Base-by-base conservation (phyloP, 1,284 basidiomycete species). In the Coniferiporia weirii region DNA sequence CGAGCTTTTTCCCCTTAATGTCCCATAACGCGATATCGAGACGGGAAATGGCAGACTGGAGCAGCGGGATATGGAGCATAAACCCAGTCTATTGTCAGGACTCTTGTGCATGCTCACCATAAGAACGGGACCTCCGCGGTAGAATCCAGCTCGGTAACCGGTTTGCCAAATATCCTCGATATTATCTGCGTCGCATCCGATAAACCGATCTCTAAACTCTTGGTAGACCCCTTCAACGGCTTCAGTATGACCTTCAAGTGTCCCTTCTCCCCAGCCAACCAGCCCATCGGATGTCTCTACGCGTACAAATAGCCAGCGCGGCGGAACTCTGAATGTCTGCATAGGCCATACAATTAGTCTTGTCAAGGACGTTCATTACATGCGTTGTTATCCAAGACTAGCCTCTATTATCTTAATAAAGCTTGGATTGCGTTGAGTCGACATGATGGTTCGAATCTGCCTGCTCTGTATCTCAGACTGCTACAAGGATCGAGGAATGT, bases 1-100 rank as follows among this genome's bases (percentile, higher is more conserved):
- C 85, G 8, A 90, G 77, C 34, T 82, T 84, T 72, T 89, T 90
- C 34, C 88, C 88, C 68, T 91, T 90, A 74, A 91, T 87, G 67
- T 91, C 89, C 89, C 81, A 82, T 1, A 83, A 71, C 0, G 80
- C 78, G 57, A 82, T 82, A 63, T 81, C 79, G 19, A 81, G 63
- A 13, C 81, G 77, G 5, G 81, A 85, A 9, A 85, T 69, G 1
- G 82, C 82, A 20, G 75, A 77, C 74, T 75, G 71, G 71, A 32
- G 74, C 64, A 15, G 71, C 73, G 58, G 22, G 38, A 19, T 35
- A 10, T 27, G 40, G n/a, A 2, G 5, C 13, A 15, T 40, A 20
- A 22, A 52, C 32, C 12, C 54, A 9, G 13, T 34, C 32, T 58
- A 7, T 36, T 12, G 3, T 19, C 35, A 7, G 17, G 5, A 5